Evolutionary conservation across 2,329 filamentous ascomycete species (phyloP).

Genomic region (Boeremia lycopersici): DNA sequence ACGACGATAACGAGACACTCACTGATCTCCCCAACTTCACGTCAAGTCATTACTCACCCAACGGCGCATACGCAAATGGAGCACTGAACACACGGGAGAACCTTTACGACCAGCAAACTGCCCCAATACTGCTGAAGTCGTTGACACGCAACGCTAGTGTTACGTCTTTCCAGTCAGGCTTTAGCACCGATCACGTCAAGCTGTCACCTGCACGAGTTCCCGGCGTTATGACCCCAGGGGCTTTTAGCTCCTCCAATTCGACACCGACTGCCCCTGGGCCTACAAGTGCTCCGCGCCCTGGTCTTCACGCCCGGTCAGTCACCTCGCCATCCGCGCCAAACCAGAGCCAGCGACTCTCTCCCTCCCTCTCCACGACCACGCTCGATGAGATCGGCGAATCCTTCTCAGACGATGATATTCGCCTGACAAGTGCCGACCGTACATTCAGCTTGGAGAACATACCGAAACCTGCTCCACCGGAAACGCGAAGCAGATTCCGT

Average conservation of each 20-base stretch:
- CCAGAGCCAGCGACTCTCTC: conserved; percentile 51
- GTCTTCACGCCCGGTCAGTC: conserved; percentile 79
- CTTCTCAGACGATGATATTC: conserved; percentile 76
- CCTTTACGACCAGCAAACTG: conserved; percentile 89
- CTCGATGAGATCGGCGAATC: conserved; percentile 78
- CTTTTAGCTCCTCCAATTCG: conserved; percentile 52
- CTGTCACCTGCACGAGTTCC: conserved; percentile 63
- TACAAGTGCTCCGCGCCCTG: conserved; percentile 57
- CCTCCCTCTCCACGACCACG: conserved; percentile 66
- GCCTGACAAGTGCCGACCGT: conserved; percentile 35
- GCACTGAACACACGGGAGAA: conserved; percentile 66
- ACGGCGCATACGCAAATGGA: conserved; percentile 32
- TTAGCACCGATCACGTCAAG: conserved; percentile 67
- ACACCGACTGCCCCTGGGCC: conserved; percentile 24
- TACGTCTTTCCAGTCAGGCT: conserved; percentile 84
- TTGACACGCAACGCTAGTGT: conserved; percentile 72
- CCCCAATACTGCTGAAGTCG: conserved; percentile 87
- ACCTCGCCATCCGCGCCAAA: conserved; percentile 73
- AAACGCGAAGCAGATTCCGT: conserved; percentile 55
- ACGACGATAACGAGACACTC: conserved; percentile 44
- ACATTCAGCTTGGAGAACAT: conserved; percentile 53
- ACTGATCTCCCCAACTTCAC: conserved; percentile 43
- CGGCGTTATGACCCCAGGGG: conserved; percentile 62
- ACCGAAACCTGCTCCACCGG: conserved; percentile 64
- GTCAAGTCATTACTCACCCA: conserved; percentile 38